Base-by-base conservation (phyloP, 2,329 filamentous ascomycete genomes). In the Blumeria hordei region DNA sequence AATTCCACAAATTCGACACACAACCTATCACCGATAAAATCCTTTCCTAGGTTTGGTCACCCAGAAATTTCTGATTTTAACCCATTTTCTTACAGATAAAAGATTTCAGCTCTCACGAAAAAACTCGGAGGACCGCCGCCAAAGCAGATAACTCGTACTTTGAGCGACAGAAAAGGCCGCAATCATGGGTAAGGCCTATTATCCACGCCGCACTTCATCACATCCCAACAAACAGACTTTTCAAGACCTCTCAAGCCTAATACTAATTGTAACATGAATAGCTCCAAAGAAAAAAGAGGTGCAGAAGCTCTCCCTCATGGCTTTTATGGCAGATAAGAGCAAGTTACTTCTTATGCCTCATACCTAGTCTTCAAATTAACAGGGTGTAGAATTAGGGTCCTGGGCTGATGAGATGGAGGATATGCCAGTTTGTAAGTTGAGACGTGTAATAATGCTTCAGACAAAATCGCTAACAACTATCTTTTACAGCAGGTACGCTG, bases 401-500 rank as follows among this genome's bases (percentile, higher is more conserved):
- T 98, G 92, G 92, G 92, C 92, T 65, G 93, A 98, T 72, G 92
- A 98, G 69, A 94, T 98, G 73, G 92, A 98, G 71, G 88, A 94
- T 59, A 66, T 64, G 62, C 65, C 65, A 62, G 63, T 66, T 60
- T 65, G 65, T 67, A 59, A 65, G 65, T 11, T 49, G n/a, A 28
- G 21, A 28, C 4, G 21, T 28, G 21, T 36, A 32, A 32, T 35
- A 12, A 9, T 14, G 33, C 18, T 35, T 36, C 33, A 14, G 21
- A 39, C 34, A 28, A 28, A 28, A 4, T 37, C 10, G 34, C 34
- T 57, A 60, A 55, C 64, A 66, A 62, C 66, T 57, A 54, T 57
- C 12, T 54, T 55, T 50, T 53, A 11, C 44, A 67, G 65, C 64
- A 51, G 65, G 65, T 67, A 66, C 60, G 65, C 57, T 44, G 32